Evolutionary conservation across 257 asterid species (phyloP).

Genomic region (Solanum ossicruentum): DNA sequence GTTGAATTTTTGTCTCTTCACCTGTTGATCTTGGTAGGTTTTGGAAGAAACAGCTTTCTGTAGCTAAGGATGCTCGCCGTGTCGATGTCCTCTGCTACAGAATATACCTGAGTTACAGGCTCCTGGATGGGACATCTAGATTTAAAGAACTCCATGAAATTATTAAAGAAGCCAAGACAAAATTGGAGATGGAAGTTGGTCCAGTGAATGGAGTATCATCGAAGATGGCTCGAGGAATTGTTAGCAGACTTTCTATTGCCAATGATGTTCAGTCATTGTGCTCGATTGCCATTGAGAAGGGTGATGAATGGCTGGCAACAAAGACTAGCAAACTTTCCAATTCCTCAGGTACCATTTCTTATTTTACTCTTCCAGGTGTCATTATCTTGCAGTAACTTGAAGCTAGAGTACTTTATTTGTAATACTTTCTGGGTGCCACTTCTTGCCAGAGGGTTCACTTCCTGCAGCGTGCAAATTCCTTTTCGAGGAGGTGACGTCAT

Average conservation of each 20-base stretch:
- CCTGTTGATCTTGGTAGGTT: slow-evolving; percentile 32
- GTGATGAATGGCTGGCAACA: slow-evolving; percentile 49
- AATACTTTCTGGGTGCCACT: neutral
- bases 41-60: slow-evolving; percentile 76
- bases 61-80: slow-evolving; percentile 88
- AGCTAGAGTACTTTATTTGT: neutral
- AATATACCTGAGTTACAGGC: slow-evolving; percentile 69
- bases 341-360: slow-evolving; percentile 28
- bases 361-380: neutral
- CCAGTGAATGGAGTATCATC: slow-evolving; percentile 76
- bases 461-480: slow-evolving; percentile 86
- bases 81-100: slow-evolving; percentile 70
- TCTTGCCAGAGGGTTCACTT: slow-evolving; percentile 53
- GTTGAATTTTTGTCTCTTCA: neutral
- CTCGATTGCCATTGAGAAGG: slow-evolving; percentile 72
- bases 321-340: slow-evolving; percentile 19
- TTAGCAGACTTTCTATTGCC: slow-evolving; percentile 71
- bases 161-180: slow-evolving; percentile 59
- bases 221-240: slow-evolving; percentile 88
- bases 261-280: slow-evolving; percentile 64
- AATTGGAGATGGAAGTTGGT: slow-evolving; percentile 82
- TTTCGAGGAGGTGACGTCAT: slow-evolving; percentile 61
- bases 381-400: neutral
- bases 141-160: slow-evolving; percentile 70
- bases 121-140: slow-evolving; percentile 68